Evolutionary conservation across 2,329 filamentous ascomycete species (phyloP).

Genomic region (Penicillium fuscoglaucum): DNA sequence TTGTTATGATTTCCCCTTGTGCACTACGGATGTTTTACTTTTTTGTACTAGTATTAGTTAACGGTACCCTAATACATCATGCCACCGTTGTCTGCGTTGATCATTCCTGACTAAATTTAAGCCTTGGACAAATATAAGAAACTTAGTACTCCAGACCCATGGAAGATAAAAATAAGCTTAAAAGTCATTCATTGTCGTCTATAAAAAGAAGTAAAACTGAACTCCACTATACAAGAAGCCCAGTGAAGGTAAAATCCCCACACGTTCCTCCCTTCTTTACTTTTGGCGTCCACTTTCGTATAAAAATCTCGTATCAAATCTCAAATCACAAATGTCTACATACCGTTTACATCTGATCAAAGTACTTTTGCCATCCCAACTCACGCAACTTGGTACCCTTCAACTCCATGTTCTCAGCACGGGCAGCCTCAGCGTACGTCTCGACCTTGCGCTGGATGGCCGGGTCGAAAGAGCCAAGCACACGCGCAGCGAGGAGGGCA

Average conservation of each 20-base stretch:
- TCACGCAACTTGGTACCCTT: conserved; percentile 47
- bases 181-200: conserved; percentile 28
- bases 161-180: not conserved
- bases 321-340: not conserved
- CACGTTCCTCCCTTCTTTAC: not conserved
- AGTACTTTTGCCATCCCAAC: conserved; percentile 47
- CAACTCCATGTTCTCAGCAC: conserved; percentile 44
- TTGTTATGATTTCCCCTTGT: conserved; percentile 29
- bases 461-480: conserved; percentile 57
- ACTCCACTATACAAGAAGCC: conserved; percentile 16
- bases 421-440: conserved; percentile 44
- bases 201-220: conserved; percentile 17
- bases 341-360: conserved; percentile 43
- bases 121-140: not conserved
- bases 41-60: conserved; percentile 22
- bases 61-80: conserved; percentile 28
- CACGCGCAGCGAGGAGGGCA: conserved; percentile 68
- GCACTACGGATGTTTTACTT: conserved; percentile 12
- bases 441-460: conserved; percentile 45
- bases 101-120: not conserved
- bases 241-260: conserved; percentile 5
- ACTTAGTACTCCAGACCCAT: too few species aligned
- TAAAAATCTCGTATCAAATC: conserved; percentile 5
- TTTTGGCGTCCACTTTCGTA: conserved; percentile 3
- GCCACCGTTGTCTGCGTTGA: conserved; percentile 19